Percentiles rank a stretch among this genome's conserved stretches.
These are phyloP conservation scores for Neurospora sp. DNA, from an alignment of 495 filamentous ascomycete species.

Conservation along the genomic window DNA sequence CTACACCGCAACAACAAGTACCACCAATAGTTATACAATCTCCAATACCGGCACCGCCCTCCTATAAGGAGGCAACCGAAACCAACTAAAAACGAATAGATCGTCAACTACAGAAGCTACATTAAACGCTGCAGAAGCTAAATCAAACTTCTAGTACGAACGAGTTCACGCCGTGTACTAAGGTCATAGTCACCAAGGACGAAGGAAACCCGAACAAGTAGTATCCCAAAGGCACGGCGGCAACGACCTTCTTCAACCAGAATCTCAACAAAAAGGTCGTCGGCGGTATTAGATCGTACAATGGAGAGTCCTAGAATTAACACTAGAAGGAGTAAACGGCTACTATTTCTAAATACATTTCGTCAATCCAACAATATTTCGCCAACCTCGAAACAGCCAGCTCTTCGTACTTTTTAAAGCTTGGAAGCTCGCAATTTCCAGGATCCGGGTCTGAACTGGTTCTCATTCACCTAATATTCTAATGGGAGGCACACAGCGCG, in stretches of 20 bases:
- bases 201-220: not conserved
- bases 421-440: not conserved
- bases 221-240: slow-evolving; percentile 7
- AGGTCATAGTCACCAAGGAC: not conserved
- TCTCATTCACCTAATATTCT: not conserved
- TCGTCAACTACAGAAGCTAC: not conserved
- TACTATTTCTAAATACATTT: too few relatives aligned
- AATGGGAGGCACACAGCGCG: not conserved
- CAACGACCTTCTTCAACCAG: not conserved
- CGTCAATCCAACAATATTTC: not conserved
- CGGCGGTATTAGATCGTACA: not conserved
- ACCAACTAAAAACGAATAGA: not conserved
- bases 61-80: not conserved
- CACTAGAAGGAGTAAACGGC: not conserved
- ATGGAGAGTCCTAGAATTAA: not conserved
- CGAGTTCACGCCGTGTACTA: slow-evolving; percentile 13
- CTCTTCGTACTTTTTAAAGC: not conserved
- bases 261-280: not conserved
- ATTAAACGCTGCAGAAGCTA: not conserved
- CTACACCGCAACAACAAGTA: too few relatives aligned
- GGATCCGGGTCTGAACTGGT: not conserved
- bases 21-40: too few relatives aligned
- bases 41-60: too few relatives aligned
- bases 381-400: too few relatives aligned
- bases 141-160: not conserved